Percentiles rank a stretch among this genome's conserved stretches.
Evolutionary conservation across 2,329 filamentous ascomycete genomes (phyloP).

Genomic region (Penicillium olsonii): DNA sequence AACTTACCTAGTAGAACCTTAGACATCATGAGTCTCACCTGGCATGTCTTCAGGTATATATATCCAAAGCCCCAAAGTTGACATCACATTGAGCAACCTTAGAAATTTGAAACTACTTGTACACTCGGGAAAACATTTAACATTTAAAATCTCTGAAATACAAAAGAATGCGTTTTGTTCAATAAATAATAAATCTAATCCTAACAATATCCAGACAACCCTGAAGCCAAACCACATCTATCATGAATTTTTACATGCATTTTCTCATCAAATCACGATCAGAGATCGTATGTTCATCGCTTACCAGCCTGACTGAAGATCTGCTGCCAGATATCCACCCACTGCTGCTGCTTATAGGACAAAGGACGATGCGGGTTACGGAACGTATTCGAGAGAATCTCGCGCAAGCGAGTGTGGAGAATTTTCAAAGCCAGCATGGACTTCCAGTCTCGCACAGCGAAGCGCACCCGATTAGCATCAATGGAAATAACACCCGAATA

Average conservation of each 20-base stretch:
- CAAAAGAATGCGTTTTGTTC: slow-evolving; percentile 1
- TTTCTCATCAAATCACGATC: slow-evolving; percentile 11
- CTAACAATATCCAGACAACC: slow-evolving; percentile 6
- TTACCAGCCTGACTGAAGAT: slow-evolving; percentile 56
- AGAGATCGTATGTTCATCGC: slow-evolving; percentile 10
- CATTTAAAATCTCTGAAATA: no score
- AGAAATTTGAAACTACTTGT: no score
- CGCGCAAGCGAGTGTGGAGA: slow-evolving; percentile 70
- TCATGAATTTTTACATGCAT: slow-evolving; percentile 13
- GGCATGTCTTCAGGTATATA: no score
- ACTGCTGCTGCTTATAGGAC: slow-evolving; percentile 67
- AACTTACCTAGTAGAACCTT: no score
- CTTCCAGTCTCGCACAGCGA: slow-evolving; percentile 85
- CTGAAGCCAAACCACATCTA: slow-evolving; percentile 5
- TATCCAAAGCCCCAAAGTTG: no score
- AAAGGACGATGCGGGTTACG: slow-evolving; percentile 42
- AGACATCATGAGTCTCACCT: no score
- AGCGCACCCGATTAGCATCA: slow-evolving; percentile 83
- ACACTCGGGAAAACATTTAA: background rate
- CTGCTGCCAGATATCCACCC: slow-evolving; percentile 73
- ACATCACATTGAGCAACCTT: no score
- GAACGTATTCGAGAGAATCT: slow-evolving; percentile 72
- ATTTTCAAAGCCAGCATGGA: slow-evolving; percentile 86
- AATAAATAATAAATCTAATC: background rate
- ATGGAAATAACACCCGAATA: slow-evolving; percentile 84